These are phyloP conservation scores for Lodderomyces pseudojiufengensis DNA, from an alignment of 1,139 yeast species.

Conservation along the genomic window DNA sequence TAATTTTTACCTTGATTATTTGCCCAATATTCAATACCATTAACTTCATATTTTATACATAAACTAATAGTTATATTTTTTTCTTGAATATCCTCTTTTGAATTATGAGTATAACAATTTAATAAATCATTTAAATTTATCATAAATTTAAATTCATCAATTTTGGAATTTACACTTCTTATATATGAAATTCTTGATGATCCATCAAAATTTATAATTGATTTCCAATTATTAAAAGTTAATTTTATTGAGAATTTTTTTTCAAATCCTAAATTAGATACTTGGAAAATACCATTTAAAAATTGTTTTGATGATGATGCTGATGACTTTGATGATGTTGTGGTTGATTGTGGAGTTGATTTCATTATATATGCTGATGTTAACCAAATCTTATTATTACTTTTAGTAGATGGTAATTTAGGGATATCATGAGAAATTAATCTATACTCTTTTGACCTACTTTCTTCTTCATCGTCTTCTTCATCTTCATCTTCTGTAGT, in stretches of 20 bases:
- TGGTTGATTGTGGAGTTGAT: no score
- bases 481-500: background rate
- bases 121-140: slow-evolving; percentile 28
- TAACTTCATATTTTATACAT: slow-evolving; percentile 26
- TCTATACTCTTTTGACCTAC: slow-evolving; percentile 10
- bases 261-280: slow-evolving; percentile 37
- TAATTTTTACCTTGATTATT: slow-evolving; percentile 31
- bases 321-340: no score
- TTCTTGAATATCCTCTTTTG: background rate
- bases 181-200: slow-evolving; percentile 19
- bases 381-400: slow-evolving; percentile 10
- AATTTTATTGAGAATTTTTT: slow-evolving; percentile 34
- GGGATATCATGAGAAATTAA: slow-evolving; percentile 14
- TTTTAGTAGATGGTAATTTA: slow-evolving; percentile 2
- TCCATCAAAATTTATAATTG: slow-evolving; percentile 28
- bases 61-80: slow-evolving; percentile 12
- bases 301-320: slow-evolving; percentile 12
- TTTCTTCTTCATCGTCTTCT: background rate
- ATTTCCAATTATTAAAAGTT: slow-evolving; percentile 38
- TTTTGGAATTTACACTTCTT: slow-evolving; percentile 24
- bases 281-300: slow-evolving; percentile 30
- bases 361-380: slow-evolving; percentile 14
- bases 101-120: slow-evolving; percentile 2
- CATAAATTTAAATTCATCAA: slow-evolving; percentile 39
- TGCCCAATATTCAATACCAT: slow-evolving; percentile 29